A percentile compares a stretch with the other conserved stretches of the same genome.
phyloP scores from a whole-genome alignment of 495 filamentous ascomycete genomes.

The Penicillium desertorum region DNA sequence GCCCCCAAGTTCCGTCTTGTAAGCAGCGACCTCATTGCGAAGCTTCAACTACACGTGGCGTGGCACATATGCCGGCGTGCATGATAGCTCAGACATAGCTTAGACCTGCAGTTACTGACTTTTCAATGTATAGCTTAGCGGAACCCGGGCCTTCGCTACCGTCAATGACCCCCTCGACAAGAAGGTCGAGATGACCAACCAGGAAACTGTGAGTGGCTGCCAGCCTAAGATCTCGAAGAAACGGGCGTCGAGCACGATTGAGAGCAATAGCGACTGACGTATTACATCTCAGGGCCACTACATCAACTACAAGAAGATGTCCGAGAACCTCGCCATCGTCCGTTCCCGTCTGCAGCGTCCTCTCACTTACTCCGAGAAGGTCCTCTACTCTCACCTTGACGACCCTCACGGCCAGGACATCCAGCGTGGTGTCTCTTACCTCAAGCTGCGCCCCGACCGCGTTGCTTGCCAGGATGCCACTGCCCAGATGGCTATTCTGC shows the following conservation, averaged over 20 bases:
- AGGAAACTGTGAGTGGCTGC: slow-evolving; percentile 58
- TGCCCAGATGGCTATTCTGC: slow-evolving; percentile 98
- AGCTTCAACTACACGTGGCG: slow-evolving; percentile 6
- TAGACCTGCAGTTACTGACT: slow-evolving; percentile 19
- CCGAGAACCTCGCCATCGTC: slow-evolving; percentile 91
- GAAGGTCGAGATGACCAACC: slow-evolving; percentile 81
- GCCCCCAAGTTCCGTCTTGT: slow-evolving; percentile 56
- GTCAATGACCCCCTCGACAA: slow-evolving; percentile 62
- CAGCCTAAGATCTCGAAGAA: not conserved
- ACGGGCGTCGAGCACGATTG: not conserved
- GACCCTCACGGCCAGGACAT: slow-evolving; percentile 95
- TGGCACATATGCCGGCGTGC: slow-evolving; percentile 12
- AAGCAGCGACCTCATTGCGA: slow-evolving; percentile 36
- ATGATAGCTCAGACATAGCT: not conserved
- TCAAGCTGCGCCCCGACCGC: slow-evolving; percentile 93
- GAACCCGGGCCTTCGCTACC: slow-evolving; percentile 60
- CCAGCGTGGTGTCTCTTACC: slow-evolving; percentile 91
- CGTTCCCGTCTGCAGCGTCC: slow-evolving; percentile 85
- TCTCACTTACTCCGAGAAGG: slow-evolving; percentile 95
- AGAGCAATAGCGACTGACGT: slow-evolving; percentile 5
- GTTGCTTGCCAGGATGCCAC: slow-evolving; percentile 99
- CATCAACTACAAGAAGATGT: slow-evolving; percentile 93
- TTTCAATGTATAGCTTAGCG: slow-evolving; percentile 41
- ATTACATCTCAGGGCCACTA: slow-evolving; percentile 58
- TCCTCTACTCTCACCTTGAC: slow-evolving; percentile 97